Percentiles rank a stretch among this genome's conserved stretches.
Evolutionary conservation across 2,329 filamentous ascomycete genomes (phyloP).

Genomic region (Exophiala lecanii-corni): DNA sequence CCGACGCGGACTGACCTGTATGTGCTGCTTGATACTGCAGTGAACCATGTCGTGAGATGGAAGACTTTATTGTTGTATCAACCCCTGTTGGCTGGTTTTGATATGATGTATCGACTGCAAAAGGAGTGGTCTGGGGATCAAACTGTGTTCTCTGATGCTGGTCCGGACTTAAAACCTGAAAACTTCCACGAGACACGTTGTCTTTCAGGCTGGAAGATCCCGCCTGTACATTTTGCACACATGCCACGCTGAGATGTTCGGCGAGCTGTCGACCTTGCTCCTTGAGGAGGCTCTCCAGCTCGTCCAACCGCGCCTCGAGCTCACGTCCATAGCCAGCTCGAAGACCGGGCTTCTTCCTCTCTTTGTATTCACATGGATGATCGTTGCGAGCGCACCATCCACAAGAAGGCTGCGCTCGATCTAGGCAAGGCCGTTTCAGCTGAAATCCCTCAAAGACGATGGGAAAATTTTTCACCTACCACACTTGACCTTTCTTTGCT

Average conservation of each 20-base stretch:
- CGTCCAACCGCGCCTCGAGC: slow-evolving; percentile 53
- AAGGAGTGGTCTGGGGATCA: slow-evolving; percentile 10
- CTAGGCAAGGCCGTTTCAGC: no score
- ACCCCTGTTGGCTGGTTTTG: slow-evolving; percentile 15
- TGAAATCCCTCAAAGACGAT: no score
- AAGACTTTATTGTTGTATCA: slow-evolving; percentile 19
- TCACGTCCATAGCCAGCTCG: slow-evolving; percentile 60
- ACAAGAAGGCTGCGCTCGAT: slow-evolving; percentile 57
- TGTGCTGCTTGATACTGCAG: slow-evolving; percentile 16
- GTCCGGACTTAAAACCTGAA: slow-evolving; percentile 8
- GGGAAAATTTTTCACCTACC: no score
- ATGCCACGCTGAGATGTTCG: slow-evolving; percentile 23
- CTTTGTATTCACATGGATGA: slow-evolving; percentile 63
- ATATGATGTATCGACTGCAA: slow-evolving; percentile 7
- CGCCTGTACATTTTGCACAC: slow-evolving; percentile 6
- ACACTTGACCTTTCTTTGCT: slow-evolving; percentile 43
- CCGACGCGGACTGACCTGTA: slow-evolving; percentile 2
- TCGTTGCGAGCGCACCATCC: slow-evolving; percentile 67
- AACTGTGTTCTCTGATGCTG: slow-evolving; percentile 8
- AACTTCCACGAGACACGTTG: slow-evolving; percentile 2
- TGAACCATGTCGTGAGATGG: slow-evolving; percentile 20
- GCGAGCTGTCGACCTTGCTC: slow-evolving; percentile 25
- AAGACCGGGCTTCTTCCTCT: slow-evolving; percentile 65
- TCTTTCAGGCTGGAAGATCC: not conserved
- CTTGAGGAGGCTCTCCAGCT: slow-evolving; percentile 44